A percentile compares a stretch with the other conserved stretches of the same genome.
These are phyloP conservation scores for Clonostachys solani DNA, from an alignment of 2,329 filamentous ascomycete genomes.

Conservation along the genomic window DNA sequence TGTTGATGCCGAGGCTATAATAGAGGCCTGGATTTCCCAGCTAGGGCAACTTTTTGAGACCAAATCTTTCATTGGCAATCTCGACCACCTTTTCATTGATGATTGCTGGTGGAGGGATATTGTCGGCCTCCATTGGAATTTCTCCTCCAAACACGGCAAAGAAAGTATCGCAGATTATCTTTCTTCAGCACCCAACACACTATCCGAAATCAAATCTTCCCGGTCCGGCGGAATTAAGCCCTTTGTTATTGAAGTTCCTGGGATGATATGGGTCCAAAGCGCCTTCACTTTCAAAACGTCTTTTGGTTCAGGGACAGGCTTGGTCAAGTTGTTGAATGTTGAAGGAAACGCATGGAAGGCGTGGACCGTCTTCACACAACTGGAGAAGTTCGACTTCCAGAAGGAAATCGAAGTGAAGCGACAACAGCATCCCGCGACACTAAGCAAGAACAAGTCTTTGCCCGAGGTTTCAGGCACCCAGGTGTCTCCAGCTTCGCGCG, in stretches of 20 bases:
- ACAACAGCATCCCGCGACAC: not conserved
- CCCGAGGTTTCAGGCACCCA: too few species aligned
- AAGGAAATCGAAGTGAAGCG: not conserved
- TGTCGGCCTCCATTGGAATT: slow-evolving; percentile 16
- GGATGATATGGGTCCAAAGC: not conserved
- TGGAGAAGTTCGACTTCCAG: slow-evolving; percentile 1
- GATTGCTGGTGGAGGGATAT: slow-evolving; percentile 19
- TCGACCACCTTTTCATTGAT: slow-evolving; percentile 10
- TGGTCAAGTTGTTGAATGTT: not conserved
- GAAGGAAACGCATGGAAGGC: not conserved
- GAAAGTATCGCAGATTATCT: slow-evolving; percentile 7
- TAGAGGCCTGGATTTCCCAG: not conserved
- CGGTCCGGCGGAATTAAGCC: not conserved
- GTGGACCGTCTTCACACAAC: not conserved
- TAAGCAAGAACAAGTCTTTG: too few species aligned
- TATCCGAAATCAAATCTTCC: not conserved
- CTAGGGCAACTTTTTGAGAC: not conserved
- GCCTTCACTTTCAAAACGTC: not conserved
- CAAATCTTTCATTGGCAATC: not conserved
- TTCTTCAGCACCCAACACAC: not conserved
- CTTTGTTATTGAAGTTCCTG: not conserved
- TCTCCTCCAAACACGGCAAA: slow-evolving; percentile 12
- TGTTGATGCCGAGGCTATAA: not conserved
- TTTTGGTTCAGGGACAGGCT: not conserved
- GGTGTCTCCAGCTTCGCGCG: too few species aligned